Percentiles rank a stretch among this genome's conserved stretches.
These are phyloP conservation scores for Fusarium chuoi DNA, from an alignment of 2,329 filamentous ascomycete species.

Conservation along the genomic window DNA sequence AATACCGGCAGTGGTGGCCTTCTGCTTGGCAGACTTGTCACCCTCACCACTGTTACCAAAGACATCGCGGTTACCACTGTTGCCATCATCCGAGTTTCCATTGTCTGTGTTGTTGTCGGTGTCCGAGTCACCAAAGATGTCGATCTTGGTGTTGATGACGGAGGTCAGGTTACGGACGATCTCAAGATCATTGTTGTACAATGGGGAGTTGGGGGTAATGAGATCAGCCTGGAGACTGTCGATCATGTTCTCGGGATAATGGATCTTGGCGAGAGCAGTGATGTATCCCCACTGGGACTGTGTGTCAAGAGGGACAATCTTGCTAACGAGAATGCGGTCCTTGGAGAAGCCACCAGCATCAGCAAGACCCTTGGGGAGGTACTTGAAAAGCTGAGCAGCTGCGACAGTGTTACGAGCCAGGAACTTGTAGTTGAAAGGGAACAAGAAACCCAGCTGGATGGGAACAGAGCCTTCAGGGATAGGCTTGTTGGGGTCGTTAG, in stretches of 20 bases:
- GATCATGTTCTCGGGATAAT: conserved; percentile 78
- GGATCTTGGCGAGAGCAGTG: conserved; percentile 76
- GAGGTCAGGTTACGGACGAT: conserved; percentile 78
- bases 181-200: conserved; percentile 76
- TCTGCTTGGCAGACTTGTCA: conserved; percentile 67
- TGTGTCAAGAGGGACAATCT: conserved; percentile 82
- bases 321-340: conserved; percentile 71
- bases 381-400: conserved; percentile 85
- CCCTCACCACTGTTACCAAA: conserved; percentile 56
- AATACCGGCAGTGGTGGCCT: conserved; percentile 74
- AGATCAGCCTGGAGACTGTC: conserved; percentile 75
- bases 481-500: conserved; percentile 64
- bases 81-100: conserved; percentile 49
- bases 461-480: conserved; percentile 73
- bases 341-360: conserved; percentile 68
- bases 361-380: conserved; percentile 76
- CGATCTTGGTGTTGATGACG: conserved; percentile 85
- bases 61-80: conserved; percentile 53
- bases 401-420: conserved; percentile 77
- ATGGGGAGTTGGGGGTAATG: conserved; percentile 73
- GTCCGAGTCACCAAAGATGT: conserved; percentile 52
- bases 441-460: conserved; percentile 87
- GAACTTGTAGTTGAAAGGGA: conserved; percentile 84
- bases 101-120: conserved; percentile 47
- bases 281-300: conserved; percentile 76